Evolutionary conservation across 2,329 filamentous ascomycete species (phyloP).

Genomic region (Phaeosphaeriaceae sp.): DNA sequence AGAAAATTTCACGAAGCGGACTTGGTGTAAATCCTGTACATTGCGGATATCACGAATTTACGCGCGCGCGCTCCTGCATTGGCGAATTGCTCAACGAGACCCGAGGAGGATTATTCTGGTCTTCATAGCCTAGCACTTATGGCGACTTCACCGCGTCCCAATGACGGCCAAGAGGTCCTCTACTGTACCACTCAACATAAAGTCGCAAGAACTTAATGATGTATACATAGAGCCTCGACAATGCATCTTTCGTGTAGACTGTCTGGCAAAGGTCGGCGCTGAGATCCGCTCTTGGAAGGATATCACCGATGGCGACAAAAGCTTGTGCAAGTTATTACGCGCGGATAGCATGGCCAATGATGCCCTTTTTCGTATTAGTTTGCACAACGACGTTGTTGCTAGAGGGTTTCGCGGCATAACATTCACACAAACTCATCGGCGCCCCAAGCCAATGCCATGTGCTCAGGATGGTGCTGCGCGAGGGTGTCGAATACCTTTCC

Average conservation of each 20-base stretch:
- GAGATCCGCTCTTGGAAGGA: constrained; percentile 11
- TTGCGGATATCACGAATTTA: constrained; percentile 5
- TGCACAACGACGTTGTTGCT: not conserved
- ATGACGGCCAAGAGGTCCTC: constrained; percentile 7
- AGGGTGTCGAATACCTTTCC: constrained; percentile 32
- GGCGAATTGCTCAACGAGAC: constrained; percentile 12
- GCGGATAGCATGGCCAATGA: constrained; percentile 10
- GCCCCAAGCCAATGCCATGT: constrained; percentile 39
- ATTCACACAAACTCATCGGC: constrained; percentile 33
- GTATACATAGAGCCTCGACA: constrained; percentile 14
- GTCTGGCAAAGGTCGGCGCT: constrained; percentile 10
- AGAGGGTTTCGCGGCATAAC: not conserved
- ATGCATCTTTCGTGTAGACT: constrained; percentile 7
- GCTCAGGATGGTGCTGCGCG: constrained; percentile 41
- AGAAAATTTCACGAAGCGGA: not conserved
- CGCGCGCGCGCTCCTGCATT: no score
- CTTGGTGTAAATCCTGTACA: not conserved
- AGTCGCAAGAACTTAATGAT: constrained; percentile 15
- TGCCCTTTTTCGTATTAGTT: constrained; percentile 1
- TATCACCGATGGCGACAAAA: constrained; percentile 12
- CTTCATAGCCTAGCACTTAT: constrained; percentile 16
- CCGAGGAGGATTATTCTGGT: no score
- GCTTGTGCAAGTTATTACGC: constrained; percentile 12
- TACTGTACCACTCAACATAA: constrained; percentile 14
- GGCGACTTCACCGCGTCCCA: constrained; percentile 9